A percentile compares a stretch with the other conserved stretches of the same genome.
phyloP scores from a whole-genome alignment of 2,329 filamentous ascomycete species.

The Claviceps africana region DNA sequence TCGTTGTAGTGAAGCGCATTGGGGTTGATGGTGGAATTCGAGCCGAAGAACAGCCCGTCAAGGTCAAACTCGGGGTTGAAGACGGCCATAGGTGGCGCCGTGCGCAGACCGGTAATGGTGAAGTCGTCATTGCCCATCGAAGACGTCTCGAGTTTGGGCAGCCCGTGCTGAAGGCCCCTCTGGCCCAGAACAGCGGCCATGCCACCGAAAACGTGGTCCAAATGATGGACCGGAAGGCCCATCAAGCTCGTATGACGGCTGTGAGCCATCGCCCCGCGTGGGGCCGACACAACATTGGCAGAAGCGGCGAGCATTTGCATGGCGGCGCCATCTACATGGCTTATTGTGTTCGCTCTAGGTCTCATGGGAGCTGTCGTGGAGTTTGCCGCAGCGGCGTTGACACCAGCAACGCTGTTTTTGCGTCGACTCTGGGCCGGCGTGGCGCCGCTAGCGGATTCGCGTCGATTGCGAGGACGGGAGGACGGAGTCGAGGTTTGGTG shows the following conservation, averaged over 20 bases:
- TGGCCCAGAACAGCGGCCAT: constrained; percentile 58
- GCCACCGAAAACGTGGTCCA: constrained; percentile 53
- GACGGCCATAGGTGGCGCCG: constrained; percentile 54
- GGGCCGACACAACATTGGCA: constrained; percentile 36
- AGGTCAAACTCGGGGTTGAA: constrained; percentile 42
- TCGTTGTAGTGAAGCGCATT: constrained; percentile 73
- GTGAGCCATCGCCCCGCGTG: constrained; percentile 37
- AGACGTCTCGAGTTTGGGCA: constrained; percentile 75
- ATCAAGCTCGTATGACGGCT: constrained; percentile 63
- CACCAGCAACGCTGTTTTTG: constrained; percentile 75
- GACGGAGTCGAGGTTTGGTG: constrained; percentile 86
- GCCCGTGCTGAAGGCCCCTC: constrained; percentile 49
- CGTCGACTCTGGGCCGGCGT: constrained; percentile 56
- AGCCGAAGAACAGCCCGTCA: constrained; percentile 50
- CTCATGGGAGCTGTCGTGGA: constrained; percentile 49
- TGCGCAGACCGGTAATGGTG: constrained; percentile 51
- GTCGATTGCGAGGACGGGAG: constrained; percentile 70
- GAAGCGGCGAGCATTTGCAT: constrained; percentile 55
- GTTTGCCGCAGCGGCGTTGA: constrained; percentile 28
- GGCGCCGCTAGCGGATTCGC: constrained; percentile 73
- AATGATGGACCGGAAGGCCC: constrained; percentile 45
- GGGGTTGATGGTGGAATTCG: constrained; percentile 52
- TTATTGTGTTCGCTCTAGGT: constrained; percentile 89
- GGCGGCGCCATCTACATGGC: constrained; percentile 68
- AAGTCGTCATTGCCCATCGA: constrained; percentile 51